Evolutionary conservation across 768 basidiomycete species (phyloP), one percentile per base, ranked within the genome.

Genomic region (Boletus sp.): DNA sequence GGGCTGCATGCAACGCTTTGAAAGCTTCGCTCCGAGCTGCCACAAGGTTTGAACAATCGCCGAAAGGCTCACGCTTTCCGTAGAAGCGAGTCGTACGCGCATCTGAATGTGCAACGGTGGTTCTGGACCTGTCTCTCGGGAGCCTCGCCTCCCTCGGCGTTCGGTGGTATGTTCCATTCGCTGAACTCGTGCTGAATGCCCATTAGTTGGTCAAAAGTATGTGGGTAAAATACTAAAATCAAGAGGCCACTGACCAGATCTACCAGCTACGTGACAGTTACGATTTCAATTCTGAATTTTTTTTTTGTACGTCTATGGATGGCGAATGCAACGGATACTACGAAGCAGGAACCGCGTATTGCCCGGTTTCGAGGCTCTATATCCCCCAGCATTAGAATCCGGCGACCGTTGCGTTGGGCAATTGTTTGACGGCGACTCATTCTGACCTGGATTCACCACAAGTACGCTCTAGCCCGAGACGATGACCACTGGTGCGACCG

Each of bases 361-460:
- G 15, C n/a, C 17, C 35, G 45, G 15, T 27, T 42, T 43, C n/a
- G n/a, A n/a, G n/a, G n/a, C n/a, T n/a, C 37, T 15, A 43, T 29
- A 43, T 27, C 9, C 47, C 34, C 15, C 35, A 15, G 23, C 27
- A 43, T 44, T 14, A 27, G 11, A 39, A 47, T 46, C 13, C 3
- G n/a, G 44, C 19, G 8, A 23, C 46, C 33, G 45, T 33, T 33
- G 50, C 25, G 23, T 34, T 33, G 47, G 25, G 19, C 3, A 25
- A 41, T 48, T 11, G 7, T 42, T 30, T 21, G 47, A 37, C 33
- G 33, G 34, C 2, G n/a, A 23, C 17, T 53, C n/a, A 14, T 32
- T 53, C 52, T 53, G 23, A 39, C n/a, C 25, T 54, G 51, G 52
- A 53, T 53, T 23, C 52, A 13, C 37, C 51, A 27, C 5, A 8